These are phyloP conservation scores for Talaromyces pinophilus DNA, from an alignment of 2,329 filamentous ascomycete genomes.

Conservation along the genomic window DNA sequence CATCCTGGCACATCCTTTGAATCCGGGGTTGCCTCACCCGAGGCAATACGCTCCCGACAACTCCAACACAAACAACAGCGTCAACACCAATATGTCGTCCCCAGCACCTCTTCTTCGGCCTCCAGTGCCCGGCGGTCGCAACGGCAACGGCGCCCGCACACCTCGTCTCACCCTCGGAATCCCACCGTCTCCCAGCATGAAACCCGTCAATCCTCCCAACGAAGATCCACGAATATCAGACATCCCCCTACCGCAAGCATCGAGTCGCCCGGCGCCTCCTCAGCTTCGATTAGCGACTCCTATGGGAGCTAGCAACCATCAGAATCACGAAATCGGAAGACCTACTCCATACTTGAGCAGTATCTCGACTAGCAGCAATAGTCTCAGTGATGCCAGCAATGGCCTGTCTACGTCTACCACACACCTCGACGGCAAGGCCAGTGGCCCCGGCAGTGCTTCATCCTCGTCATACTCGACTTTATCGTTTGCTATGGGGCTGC, in stretches of 20 bases:
- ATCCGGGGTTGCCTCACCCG: constrained; percentile 12
- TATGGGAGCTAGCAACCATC: constrained; percentile 63
- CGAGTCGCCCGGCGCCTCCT: constrained; percentile 66
- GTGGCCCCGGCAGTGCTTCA: constrained; percentile 80
- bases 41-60: neutral
- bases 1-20: constrained; percentile 14
- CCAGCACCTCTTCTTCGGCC: constrained; percentile 80
- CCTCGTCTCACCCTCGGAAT: constrained; percentile 87
- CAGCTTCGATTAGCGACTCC: constrained; percentile 83
- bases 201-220: constrained; percentile 61
- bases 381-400: constrained; percentile 9
- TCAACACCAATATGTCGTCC: constrained; percentile 64
- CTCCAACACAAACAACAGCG: neutral
- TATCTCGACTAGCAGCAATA: constrained; percentile 8
- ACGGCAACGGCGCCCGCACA: constrained; percentile 62
- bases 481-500: constrained; percentile 74
- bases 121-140: constrained; percentile 71
- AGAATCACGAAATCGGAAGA: constrained; percentile 38
- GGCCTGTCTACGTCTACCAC: constrained; percentile 81
- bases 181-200: constrained; percentile 78
- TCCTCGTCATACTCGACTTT: constrained; percentile 83
- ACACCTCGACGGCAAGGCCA: constrained; percentile 67
- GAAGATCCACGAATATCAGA: constrained; percentile 48
- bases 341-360: constrained; percentile 4
- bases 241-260: constrained; percentile 39